A percentile compares a stretch with the other conserved stretches of the same genome.
Evolutionary conservation across 495 filamentous ascomycete species (phyloP).

Genomic region (Neurospora sp.): DNA sequence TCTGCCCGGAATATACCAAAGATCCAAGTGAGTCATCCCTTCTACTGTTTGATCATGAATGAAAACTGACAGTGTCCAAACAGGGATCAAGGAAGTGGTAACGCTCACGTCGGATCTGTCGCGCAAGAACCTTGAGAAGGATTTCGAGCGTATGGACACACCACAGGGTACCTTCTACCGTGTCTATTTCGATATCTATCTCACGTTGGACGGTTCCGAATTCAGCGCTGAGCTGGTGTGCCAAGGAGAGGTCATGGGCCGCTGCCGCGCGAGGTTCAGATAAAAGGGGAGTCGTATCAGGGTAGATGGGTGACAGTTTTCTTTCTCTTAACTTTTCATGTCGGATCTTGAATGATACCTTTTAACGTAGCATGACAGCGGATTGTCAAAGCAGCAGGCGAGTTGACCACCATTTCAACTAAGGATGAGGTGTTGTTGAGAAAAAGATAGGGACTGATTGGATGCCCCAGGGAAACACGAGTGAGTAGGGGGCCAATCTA

Average conservation of each 20-base stretch:
- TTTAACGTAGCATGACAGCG: slow-evolving; percentile 16
- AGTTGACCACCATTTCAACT: not conserved
- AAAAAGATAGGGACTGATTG: not conserved
- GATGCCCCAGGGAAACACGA: not conserved
- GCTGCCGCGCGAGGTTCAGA: slow-evolving; percentile 80
- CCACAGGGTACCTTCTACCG: slow-evolving; percentile 98
- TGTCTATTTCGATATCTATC: slow-evolving; percentile 69
- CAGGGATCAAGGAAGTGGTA: slow-evolving; percentile 98
- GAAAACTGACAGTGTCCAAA: slow-evolving; percentile 19
- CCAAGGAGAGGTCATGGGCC: slow-evolving; percentile 97
- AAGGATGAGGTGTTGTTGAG: not conserved
- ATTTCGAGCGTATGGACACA: slow-evolving; percentile 99
- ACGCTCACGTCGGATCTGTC: slow-evolving; percentile 95
- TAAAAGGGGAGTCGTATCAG: slow-evolving; percentile 18
- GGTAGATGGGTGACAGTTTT: slow-evolving; percentile 7
- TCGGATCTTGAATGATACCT: slow-evolving; percentile 29
- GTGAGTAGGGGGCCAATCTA: not conserved
- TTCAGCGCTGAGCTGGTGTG: slow-evolving; percentile 98
- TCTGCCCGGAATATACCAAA: slow-evolving; percentile 97
- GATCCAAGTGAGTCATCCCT: slow-evolving; percentile 77
- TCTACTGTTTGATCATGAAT: not conserved
- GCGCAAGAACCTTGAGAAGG: slow-evolving; percentile 96
- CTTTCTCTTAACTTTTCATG: slow-evolving; percentile 15
- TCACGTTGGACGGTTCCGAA: slow-evolving; percentile 92
- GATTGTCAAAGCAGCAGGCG: not conserved